These are phyloP conservation scores for Camellia granthamiana DNA, from an alignment of 148 eudicot species.

Conservation along the genomic window DNA sequence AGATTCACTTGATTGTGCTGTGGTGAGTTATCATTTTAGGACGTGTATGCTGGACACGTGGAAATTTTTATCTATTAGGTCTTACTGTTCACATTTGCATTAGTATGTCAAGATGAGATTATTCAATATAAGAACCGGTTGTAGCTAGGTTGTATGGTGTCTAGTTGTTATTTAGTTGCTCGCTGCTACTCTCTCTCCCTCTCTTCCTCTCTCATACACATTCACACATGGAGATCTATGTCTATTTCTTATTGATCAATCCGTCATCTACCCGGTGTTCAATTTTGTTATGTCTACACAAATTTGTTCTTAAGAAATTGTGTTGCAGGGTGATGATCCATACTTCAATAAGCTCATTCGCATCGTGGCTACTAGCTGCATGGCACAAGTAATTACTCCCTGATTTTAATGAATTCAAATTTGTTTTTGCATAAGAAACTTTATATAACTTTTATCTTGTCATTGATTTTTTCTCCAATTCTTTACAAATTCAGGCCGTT, in stretches of 20 bases:
- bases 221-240: not conserved
- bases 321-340: constrained; percentile 79
- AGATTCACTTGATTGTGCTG: constrained; percentile 91
- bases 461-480: not conserved
- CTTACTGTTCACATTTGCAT: not conserved
- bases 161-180: not conserved
- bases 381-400: constrained; percentile 70
- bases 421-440: constrained; percentile 7
- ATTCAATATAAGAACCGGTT: not conserved
- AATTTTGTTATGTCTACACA: not conserved
- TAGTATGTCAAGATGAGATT: not conserved
- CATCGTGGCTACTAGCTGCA: constrained; percentile 94
- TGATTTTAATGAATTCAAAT: not conserved
- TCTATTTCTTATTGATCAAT: not conserved
- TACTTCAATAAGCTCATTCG: constrained; percentile 96
- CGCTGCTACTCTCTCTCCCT: not conserved
- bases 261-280: not conserved
- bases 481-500: constrained; percentile 56
- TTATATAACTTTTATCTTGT: not conserved
- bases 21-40: constrained; percentile 40
- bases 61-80: not conserved
- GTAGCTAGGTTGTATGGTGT: constrained; percentile 2
- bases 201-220: no score
- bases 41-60: not conserved
- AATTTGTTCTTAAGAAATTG: constrained; percentile 7